phyloP scores from a whole-genome alignment of 495 filamentous ascomycete species.

The Xanthoparmelia taractica region DNA sequence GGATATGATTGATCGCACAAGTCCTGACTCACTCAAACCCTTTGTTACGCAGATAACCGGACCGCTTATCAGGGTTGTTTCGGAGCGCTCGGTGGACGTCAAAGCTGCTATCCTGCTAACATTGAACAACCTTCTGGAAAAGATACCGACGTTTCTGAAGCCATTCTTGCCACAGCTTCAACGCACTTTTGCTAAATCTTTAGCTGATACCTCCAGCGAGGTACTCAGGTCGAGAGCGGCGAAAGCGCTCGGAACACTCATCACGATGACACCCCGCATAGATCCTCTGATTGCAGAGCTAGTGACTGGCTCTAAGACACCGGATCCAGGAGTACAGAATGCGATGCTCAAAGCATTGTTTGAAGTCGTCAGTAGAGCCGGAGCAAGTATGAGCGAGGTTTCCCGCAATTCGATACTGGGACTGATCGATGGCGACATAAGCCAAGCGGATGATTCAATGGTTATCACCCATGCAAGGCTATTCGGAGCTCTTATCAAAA shows the following conservation, averaged over 20 bases:
- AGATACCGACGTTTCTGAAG: constrained; percentile 92
- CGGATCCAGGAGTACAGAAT: constrained; percentile 80
- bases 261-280: constrained; percentile 90
- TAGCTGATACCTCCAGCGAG: constrained; percentile 90
- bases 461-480: constrained; percentile 82
- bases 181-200: constrained; percentile 88
- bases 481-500: constrained; percentile 80
- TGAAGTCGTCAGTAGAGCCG: constrained; percentile 92
- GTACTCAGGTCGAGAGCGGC: constrained; percentile 78
- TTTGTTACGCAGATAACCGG: constrained; percentile 98
- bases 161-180: constrained; percentile 96
- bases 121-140: constrained; percentile 88
- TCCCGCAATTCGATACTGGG: constrained; percentile 73
- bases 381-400: constrained; percentile 84
- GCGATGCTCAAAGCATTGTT: constrained; percentile 97
- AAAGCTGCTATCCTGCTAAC: constrained; percentile 90
- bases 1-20: constrained; percentile 88
- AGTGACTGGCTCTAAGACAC: constrained; percentile 85
- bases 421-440: constrained; percentile 77
- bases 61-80: constrained; percentile 93
- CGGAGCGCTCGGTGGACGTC: constrained; percentile 88
- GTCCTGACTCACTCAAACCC: constrained; percentile 71
- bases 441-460: constrained; percentile 65
- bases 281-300: constrained; percentile 83
- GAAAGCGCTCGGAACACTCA: constrained; percentile 91